These are phyloP conservation scores for Termitomyces sp. DNA, from an alignment of 768 basidiomycete genomes.

Conservation along the genomic window DNA sequence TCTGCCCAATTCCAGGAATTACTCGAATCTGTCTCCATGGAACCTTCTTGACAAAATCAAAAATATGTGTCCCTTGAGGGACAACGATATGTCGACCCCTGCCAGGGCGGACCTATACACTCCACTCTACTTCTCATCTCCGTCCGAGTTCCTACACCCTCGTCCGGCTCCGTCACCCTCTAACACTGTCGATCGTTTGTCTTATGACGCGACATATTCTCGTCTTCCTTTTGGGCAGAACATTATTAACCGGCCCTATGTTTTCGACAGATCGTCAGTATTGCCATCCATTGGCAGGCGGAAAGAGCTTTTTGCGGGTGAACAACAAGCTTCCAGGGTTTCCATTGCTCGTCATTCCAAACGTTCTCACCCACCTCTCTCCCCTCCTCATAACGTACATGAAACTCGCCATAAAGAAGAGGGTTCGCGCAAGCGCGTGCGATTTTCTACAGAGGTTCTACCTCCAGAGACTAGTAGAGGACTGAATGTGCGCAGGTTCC, in stretches of 20 bases:
- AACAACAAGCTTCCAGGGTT: neutral
- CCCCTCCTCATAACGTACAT: neutral
- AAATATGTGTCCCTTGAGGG: neutral
- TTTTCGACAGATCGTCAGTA: neutral
- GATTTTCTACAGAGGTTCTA: neutral
- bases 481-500: neutral
- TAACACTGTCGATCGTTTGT: neutral
- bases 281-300: neutral
- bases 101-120: neutral
- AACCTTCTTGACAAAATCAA: neutral
- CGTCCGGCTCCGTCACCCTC: neutral
- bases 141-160: neutral
- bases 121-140: neutral
- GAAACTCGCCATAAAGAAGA: neutral
- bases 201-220: neutral
- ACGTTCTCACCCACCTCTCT: slow-evolving; percentile 4
- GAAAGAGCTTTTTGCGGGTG: neutral
- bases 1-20: neutral
- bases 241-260: neutral
- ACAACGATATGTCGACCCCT: neutral
- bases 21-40: neutral
- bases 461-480: neutral
- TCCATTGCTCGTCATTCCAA: slow-evolving; percentile 1
- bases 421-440: slow-evolving; percentile 6
- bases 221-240: neutral